Evolutionary conservation across 331 rosid genomes (phyloP), one percentile per base, ranked within the genome.

Genomic region (Arachis monticola): DNA sequence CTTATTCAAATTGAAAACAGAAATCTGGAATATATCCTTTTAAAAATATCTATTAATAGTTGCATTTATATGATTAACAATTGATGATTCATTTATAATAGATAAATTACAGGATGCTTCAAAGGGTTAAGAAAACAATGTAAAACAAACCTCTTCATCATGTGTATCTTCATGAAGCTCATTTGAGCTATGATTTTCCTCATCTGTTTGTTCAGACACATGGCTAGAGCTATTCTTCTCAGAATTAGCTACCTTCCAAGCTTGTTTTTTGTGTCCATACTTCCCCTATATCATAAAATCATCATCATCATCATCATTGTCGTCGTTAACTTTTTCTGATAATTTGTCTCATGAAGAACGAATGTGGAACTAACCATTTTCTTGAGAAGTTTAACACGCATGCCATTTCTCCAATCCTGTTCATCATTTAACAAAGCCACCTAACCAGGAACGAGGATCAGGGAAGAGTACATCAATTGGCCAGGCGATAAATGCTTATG

Each of bases 341-440:
- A 50, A 71, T 48, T 64, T 40, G 8, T 76, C 60, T 46, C 69
- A 38, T 30, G 60, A 64, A 47, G 60, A 79, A 44, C 2, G 46
- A 45, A 64, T 9, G 30, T 10, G 69, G 44, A 7, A 73, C 77
- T 47, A 76, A 95, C 99, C 98, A 67, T 72, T 71, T 53, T 84
- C 76, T 87, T 90, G 67, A 95, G 90, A 77, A 80, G 80, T 90
- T 95, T 95, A 84, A 92, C 99, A 30, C 83, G 90, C 98, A 92
- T 80, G 86, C 99, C 94, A 84, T 87, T 90, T 83, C 99, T 89
- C 99, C 99, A 92, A 81, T 95, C 98, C 80, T 78, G 82, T 74
- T 89, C 90, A 53, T 95, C 72, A 44, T 85, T 92, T 67, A 92
- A 84, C 74, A 90, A 84, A 59, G 90, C 89, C 81, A 84, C 97